Base-by-base conservation (phyloP, 2,329 filamentous ascomycete genomes). In the Plectosphaerella cucumerina region DNA sequence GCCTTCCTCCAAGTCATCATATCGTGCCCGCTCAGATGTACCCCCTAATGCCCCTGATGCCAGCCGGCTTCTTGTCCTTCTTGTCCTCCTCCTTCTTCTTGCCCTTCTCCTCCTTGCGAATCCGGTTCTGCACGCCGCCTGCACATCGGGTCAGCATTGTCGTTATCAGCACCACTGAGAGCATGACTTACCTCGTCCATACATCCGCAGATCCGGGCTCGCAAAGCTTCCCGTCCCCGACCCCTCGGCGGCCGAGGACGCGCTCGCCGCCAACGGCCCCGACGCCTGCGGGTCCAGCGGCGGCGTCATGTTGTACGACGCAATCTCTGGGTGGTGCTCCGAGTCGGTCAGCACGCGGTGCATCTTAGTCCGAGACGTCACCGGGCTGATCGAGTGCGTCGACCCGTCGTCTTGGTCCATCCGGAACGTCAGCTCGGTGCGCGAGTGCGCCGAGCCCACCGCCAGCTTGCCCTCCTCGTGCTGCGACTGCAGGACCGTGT, bases 21-120 rank as follows among this genome's bases (percentile, higher is more conserved):
- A 14, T 39, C 35, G 35, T 39, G 14, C 34, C 20, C 35, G 22
- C 47, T 54, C 34, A 59, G 26, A 71, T 64, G 49, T 70, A 69
- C 12, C 70, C 68, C 26, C 71, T 60, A 23, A 74, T 71, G 5
- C 72, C 70, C n/a, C 71, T 62, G n/a, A 75, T 57, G 4, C 66
- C 69, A 18, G 64, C 66, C 20, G 61, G 60, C 52, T 71, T 73
- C 58, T 70, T 73, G 12, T 68, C 66, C 52, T 67, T 66, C 43
- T 61, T 67, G 1, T 63, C 58, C 11, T 76, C 74, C 6, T 76
- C 72, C 37, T 67, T 68, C 44, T 66, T 67, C 56, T 75, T 76
- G 33, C 77, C 74, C 53, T 78, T 80, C 58, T 69, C 71, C 2
- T 81, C 75, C 57, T 79, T 75, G 4, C 72, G 72, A 1, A 71